Percentiles rank a stretch among this genome's conserved stretches.
Evolutionary conservation across 768 basidiomycete genomes (phyloP).

Genomic region (Podaxis pistillaris): DNA sequence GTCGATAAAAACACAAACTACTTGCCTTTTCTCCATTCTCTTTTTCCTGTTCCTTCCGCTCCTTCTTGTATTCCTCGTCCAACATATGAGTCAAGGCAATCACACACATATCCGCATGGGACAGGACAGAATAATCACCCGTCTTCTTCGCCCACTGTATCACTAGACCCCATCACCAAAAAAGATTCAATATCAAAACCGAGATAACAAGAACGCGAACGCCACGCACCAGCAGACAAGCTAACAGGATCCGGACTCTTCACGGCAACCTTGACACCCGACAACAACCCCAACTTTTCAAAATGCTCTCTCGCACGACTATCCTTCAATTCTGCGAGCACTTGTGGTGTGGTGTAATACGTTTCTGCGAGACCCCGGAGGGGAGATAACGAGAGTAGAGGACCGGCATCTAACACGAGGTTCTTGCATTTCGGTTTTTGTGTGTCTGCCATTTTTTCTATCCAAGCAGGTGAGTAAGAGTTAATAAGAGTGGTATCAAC

Average conservation of each 20-base stretch:
- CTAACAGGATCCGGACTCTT: slow-evolving; percentile 69
- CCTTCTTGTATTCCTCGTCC: slow-evolving; percentile 50
- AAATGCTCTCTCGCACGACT: slow-evolving; percentile 85
- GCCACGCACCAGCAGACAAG: slow-evolving; percentile 54
- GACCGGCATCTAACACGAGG: slow-evolving; percentile 92
- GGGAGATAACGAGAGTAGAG: slow-evolving; percentile 84
- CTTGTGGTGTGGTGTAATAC: slow-evolving; percentile 88
- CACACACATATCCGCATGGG: slow-evolving; percentile 86
- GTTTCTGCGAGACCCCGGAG: slow-evolving; percentile 85
- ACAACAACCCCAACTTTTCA: slow-evolving; percentile 69
- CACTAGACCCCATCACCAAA: slow-evolving; percentile 45
- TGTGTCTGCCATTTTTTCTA: slow-evolving; percentile 18
- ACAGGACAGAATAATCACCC: slow-evolving; percentile 92
- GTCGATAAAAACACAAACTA: neutral
- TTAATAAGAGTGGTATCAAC: too few species aligned
- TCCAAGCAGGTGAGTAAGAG: too few species aligned
- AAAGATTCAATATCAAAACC: neutral
- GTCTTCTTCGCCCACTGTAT: slow-evolving; percentile 93
- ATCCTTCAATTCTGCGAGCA: slow-evolving; percentile 88
- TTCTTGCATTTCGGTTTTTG: slow-evolving; percentile 58
- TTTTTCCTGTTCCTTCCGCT: slow-evolving; percentile 30
- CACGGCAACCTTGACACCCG: slow-evolving; percentile 74
- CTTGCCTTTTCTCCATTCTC: slow-evolving; percentile 25
- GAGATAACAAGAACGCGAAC: neutral
- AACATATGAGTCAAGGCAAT: slow-evolving; percentile 85